phyloP scores from a whole-genome alignment of 768 basidiomycete genomes.

The Hypsizygus marmoreus region DNA sequence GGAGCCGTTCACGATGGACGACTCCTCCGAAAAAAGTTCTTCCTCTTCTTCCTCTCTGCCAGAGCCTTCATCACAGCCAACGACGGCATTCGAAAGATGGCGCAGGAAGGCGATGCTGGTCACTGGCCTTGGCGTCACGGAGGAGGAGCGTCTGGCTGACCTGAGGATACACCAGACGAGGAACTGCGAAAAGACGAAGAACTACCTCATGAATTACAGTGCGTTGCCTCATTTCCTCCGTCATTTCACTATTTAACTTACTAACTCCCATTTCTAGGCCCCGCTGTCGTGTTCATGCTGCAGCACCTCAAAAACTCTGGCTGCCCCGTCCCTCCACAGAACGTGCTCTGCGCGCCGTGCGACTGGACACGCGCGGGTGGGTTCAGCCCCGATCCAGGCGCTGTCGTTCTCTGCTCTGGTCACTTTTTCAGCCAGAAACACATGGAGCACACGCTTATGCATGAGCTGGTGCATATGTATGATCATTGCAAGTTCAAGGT shows the following conservation, averaged over 20 bases:
- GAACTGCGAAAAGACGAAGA: constrained; percentile 71
- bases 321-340: constrained; percentile 66
- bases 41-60: constrained; percentile 15
- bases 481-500: constrained; percentile 96
- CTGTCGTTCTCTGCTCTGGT: constrained; percentile 84
- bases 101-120: constrained; percentile 45
- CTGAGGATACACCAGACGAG: constrained; percentile 36
- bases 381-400: constrained; percentile 75
- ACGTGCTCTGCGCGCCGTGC: constrained; percentile 87
- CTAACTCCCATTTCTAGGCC: constrained; percentile 51
- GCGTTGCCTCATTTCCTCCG: constrained; percentile 30
- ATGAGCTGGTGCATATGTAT: constrained; percentile 94
- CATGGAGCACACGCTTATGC: constrained; percentile 91
- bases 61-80: constrained; percentile 22
- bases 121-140: constrained; percentile 49
- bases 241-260: constrained; percentile 10
- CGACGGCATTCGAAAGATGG: constrained; percentile 51
- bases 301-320: constrained; percentile 83
- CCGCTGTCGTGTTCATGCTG: constrained; percentile 86
- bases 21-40: constrained; percentile 22
- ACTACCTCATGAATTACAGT: constrained; percentile 71
- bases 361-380: constrained; percentile 74
- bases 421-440: constrained; percentile 79
- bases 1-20: constrained; percentile 16
- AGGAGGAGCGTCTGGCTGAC: constrained; percentile 46